Base-by-base conservation (phyloP, 257 asterid genomes). In the Ehretia macrophylla region DNA sequence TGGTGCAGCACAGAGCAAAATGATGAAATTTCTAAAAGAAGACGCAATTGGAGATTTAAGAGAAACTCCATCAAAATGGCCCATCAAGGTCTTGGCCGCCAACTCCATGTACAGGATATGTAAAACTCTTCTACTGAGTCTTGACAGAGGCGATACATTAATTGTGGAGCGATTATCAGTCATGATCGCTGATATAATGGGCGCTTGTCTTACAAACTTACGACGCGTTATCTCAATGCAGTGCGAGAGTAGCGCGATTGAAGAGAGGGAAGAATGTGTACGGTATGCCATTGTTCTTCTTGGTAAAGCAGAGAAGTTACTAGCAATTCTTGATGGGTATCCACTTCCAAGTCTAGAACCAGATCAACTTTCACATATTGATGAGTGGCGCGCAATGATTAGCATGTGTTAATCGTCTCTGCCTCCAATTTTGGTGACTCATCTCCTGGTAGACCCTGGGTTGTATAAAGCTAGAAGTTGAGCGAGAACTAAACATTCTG, bases 71-170 rank as follows among this genome's bases (percentile, higher is more conserved):
- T 72, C 82, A 32, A 70, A 58, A 50, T 88, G 96, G 96, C 95
- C 96, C 5, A 32, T 51, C 67, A 65, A 77, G 48, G 67, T 78
- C 47, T 61, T 88, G 64, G 95, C 85, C 8, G 88, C 96, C 42
- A 88, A 88, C 70, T 68, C 90, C 16, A 88, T 88, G 93, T 88
- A 85, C 70, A 76, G 93, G 71, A 72, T 71, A 60, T 85, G 90
- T 68, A 80, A 78, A 69, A 80, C 95, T 2, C 86, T 88, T 72
- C 47, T 83, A 65, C 78, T 71, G 56, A 37, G 52, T 21, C 32
- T 64, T 53, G 77, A 68, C 22, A 65, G 69, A 60, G 56, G 51
- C 5, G 56, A 51, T 20, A 64, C 72, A 68, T 74, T 77, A 11
- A 60, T 42, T 42, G 70, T 85, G 1, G 78, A 73, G 22, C 77